Percentiles rank a stretch among this genome's conserved stretches.
Evolutionary conservation across 2,329 filamentous ascomycete genomes (phyloP).

Genomic region (Ustulina deusta): DNA sequence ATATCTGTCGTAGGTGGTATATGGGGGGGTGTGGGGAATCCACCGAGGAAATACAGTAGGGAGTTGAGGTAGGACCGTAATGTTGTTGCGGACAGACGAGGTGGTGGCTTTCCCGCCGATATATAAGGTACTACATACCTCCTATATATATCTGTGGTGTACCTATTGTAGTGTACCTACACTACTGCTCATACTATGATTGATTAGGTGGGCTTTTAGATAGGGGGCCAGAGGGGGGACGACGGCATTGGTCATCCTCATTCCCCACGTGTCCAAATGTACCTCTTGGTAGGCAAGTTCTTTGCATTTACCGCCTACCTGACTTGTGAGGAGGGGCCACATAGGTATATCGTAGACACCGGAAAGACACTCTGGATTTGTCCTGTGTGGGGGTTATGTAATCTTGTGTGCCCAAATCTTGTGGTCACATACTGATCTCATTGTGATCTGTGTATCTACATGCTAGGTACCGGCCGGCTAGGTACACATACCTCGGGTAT

Average conservation of each 20-base stretch:
- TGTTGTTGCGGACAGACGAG: conserved; percentile 17
- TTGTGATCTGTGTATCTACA: neutral
- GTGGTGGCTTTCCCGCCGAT: conserved; percentile 17
- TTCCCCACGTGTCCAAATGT: conserved; percentile 14
- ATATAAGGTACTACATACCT: no score
- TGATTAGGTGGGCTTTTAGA: neutral
- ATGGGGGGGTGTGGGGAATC: conserved; percentile 20
- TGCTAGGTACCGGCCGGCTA: no score
- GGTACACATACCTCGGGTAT: no score
- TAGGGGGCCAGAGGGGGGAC: neutral
- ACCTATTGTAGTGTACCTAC: no score
- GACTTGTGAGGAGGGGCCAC: neutral
- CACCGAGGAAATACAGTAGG: conserved; percentile 18
- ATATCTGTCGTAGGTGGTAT: conserved; percentile 11
- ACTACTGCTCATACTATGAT: neutral
- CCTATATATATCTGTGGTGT: no score
- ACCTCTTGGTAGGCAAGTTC: neutral
- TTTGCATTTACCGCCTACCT: neutral
- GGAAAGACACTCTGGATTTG: no score
- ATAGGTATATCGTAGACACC: no score
- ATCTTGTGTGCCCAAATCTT: neutral
- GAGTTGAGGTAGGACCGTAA: conserved; percentile 13
- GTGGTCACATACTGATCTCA: neutral
- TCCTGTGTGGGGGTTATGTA: neutral
- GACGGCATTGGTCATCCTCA: conserved; percentile 19